Percentiles rank a stretch among this genome's conserved stretches.
Evolutionary conservation across 768 basidiomycete genomes (phyloP).

Genomic region (Agrocybe chaxingu): DNA sequence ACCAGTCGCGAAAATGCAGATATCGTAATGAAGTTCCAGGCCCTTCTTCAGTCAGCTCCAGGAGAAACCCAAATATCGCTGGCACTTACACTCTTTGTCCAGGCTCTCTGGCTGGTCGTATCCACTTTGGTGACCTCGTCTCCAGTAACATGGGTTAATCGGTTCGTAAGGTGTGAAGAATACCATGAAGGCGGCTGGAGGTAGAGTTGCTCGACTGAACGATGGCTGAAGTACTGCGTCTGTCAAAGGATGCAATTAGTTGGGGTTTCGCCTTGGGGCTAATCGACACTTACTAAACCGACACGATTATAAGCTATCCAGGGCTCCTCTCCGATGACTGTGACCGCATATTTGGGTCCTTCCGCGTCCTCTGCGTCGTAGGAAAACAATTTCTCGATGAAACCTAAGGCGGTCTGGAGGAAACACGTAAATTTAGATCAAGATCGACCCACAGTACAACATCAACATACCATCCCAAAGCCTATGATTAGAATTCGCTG

Average conservation of each 20-base stretch:
- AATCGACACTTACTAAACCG: conserved; percentile 26
- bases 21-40: conserved; percentile 41
- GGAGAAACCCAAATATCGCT: conserved; percentile 20
- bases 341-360: conserved; percentile 39
- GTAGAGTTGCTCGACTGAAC: conserved; percentile 56
- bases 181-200: conserved; percentile 60
- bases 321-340: conserved; percentile 58
- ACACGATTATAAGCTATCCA: conserved; percentile 58
- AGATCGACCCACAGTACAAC: background rate
- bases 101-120: conserved; percentile 33
- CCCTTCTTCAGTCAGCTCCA: conserved; percentile 2
- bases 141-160: conserved; percentile 40
- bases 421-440: background rate
- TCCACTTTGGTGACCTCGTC: conserved; percentile 9
- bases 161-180: conserved; percentile 49
- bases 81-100: conserved; percentile 35
- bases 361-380: conserved; percentile 40
- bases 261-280: background rate
- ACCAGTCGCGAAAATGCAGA: conserved; percentile 68
- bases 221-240: conserved; percentile 62
- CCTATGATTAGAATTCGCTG: conserved; percentile 3
- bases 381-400: conserved; percentile 66
- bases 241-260: conserved; percentile 15
- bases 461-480: conserved; percentile 15
- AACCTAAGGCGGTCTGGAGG: conserved; percentile 34